These are phyloP conservation scores for Fusarium lateritium DNA, from an alignment of 2,329 filamentous ascomycete genomes.

Conservation along the genomic window DNA sequence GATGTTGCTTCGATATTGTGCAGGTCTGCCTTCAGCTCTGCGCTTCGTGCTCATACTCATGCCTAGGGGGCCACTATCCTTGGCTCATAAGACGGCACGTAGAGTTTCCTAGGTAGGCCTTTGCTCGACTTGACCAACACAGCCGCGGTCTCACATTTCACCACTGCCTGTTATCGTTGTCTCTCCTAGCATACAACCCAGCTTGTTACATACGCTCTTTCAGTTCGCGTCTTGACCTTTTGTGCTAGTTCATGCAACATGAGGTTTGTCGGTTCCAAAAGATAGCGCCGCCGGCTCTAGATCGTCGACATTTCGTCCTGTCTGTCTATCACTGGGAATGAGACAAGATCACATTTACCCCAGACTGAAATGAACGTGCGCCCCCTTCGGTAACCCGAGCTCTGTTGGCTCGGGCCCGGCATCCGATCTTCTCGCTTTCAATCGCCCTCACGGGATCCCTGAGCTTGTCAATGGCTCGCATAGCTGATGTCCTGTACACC, in stretches of 20 bases:
- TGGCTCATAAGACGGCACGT: neutral
- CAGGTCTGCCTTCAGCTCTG: conserved; percentile 14
- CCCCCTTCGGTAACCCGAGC: conserved; percentile 11
- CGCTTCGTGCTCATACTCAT: conserved; percentile 18
- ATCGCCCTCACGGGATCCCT: neutral
- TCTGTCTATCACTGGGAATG: conserved; percentile 28
- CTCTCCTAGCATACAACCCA: neutral
- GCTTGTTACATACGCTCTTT: neutral
- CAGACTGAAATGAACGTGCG: conserved; percentile 8
- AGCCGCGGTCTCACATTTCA: neutral
- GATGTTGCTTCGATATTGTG: neutral
- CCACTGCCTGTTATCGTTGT: neutral
- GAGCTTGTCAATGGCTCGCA: conserved; percentile 38
- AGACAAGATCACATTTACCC: conserved; percentile 19
- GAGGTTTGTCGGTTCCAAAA: conserved; percentile 18
- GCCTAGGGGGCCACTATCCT: conserved; percentile 19
- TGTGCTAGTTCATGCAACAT: neutral
- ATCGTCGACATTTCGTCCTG: conserved; percentile 8
- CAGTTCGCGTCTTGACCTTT: neutral
- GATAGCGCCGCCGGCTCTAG: neutral
- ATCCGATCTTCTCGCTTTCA: conserved; percentile 8
- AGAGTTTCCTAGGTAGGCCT: neutral
- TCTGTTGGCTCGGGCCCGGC: conserved; percentile 4
- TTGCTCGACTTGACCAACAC: neutral
- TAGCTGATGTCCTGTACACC: conserved; percentile 21